A percentile compares a stretch with the other conserved stretches of the same genome.
These are phyloP conservation scores for Acanthochlamys bracteata DNA, from an alignment of 106 monocot species.

Conservation along the genomic window DNA sequence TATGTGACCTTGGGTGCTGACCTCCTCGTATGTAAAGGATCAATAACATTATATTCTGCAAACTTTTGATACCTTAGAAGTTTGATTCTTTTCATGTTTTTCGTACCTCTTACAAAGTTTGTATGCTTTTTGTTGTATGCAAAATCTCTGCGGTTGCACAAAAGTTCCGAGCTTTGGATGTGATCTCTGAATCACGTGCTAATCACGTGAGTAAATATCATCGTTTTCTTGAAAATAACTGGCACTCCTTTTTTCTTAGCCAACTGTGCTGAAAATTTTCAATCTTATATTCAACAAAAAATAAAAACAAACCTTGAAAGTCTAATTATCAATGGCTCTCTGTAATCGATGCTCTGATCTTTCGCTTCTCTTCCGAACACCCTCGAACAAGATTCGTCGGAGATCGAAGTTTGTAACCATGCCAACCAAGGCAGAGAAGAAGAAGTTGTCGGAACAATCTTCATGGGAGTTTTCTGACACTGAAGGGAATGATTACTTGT, in stretches of 20 bases:
- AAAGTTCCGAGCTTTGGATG: too few relatives aligned
- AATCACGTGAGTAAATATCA: slow-evolving; percentile 6
- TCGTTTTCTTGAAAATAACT: neutral
- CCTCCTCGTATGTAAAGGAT: too few relatives aligned
- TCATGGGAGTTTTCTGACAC: slow-evolving; percentile 76
- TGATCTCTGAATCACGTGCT: too few relatives aligned
- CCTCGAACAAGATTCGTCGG: neutral
- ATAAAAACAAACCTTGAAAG: neutral
- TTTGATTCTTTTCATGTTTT: too few relatives aligned
- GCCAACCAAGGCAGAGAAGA: slow-evolving; percentile 4
- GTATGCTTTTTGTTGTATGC: too few relatives aligned
- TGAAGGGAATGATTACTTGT: slow-evolving; percentile 66
- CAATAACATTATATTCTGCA: too few relatives aligned
- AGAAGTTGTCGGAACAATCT: slow-evolving; percentile 68
- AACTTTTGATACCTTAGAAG: too few relatives aligned
- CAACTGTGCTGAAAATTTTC: too few relatives aligned
- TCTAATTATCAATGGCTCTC: slow-evolving; percentile 3
- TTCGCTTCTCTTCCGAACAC: neutral
- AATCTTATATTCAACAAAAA: too few relatives aligned
- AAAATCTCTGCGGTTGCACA: too few relatives aligned
- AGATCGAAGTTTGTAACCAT: neutral
- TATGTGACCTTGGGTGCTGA: too few relatives aligned
- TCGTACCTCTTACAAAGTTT: too few relatives aligned
- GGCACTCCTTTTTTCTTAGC: neutral
- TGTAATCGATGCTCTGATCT: neutral